Percentiles rank a stretch among this genome's conserved stretches.
These are phyloP conservation scores for Chrysopogon serrulatus DNA, from an alignment of 176 grass and related monocot species.

Conservation along the genomic window DNA sequence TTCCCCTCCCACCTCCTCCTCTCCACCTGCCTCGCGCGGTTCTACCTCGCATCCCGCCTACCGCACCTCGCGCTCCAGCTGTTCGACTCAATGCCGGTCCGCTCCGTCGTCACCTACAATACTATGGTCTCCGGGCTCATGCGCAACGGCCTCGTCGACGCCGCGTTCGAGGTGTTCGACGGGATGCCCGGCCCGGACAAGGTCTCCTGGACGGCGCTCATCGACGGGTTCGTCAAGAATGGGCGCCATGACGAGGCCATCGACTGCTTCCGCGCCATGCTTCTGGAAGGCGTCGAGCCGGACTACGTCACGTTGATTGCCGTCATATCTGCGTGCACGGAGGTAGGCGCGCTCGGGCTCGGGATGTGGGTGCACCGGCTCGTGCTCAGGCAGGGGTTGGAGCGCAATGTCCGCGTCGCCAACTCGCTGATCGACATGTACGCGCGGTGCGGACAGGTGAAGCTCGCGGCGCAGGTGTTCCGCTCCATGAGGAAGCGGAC, in stretches of 20 bases:
- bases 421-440: slow-evolving; percentile 79
- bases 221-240: slow-evolving; percentile 58
- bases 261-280: slow-evolving; percentile 49
- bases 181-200: slow-evolving; percentile 45
- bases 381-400: background rate
- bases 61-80: slow-evolving; percentile 45
- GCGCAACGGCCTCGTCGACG: slow-evolving; percentile 40
- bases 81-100: slow-evolving; percentile 51
- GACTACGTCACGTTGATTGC: slow-evolving; percentile 56
- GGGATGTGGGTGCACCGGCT: slow-evolving; percentile 70
- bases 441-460: slow-evolving; percentile 48
- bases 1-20: slow-evolving; percentile 56
- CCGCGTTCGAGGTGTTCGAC: slow-evolving; percentile 48
- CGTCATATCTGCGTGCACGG: slow-evolving; percentile 42
- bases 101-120: slow-evolving; percentile 58
- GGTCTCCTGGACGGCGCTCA: slow-evolving; percentile 72
- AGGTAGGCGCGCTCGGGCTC: slow-evolving; percentile 46
- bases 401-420: slow-evolving; percentile 38
- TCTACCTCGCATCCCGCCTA: slow-evolving; percentile 49
- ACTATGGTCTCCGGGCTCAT: slow-evolving; percentile 58
- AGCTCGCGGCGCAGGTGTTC: slow-evolving; percentile 61
- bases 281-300: slow-evolving; percentile 22
- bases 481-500: slow-evolving; percentile 36
- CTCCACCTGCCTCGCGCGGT: slow-evolving; percentile 56
- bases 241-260: slow-evolving; percentile 54